Conservation (phyloP, 1,284 basidiomycete genomes). For the Takashimella koratensis region DNA sequence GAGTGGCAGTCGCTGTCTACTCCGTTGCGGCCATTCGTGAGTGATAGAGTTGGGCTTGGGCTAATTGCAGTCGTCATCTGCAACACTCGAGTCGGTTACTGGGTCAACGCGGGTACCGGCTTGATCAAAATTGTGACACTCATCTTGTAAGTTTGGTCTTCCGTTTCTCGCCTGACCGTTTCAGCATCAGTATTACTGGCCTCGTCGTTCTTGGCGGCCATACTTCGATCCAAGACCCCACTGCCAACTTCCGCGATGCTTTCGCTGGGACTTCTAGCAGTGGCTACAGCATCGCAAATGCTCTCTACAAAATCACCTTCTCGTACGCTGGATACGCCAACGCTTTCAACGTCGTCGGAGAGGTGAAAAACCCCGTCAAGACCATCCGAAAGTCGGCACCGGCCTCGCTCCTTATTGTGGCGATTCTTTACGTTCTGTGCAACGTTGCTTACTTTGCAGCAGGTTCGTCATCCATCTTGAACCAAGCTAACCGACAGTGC, state of each 20-base stretch:
- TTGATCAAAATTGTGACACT: slow-evolving; percentile 6
- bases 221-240: slow-evolving; percentile 51
- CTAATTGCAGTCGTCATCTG: too few species aligned
- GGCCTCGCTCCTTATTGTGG: slow-evolving; percentile 28
- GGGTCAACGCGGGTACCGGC: too few species aligned
- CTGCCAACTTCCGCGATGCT: slow-evolving; percentile 54
- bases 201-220: slow-evolving; percentile 54
- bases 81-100: too few species aligned
- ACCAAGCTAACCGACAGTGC: too few species aligned
- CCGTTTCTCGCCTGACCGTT: too few species aligned
- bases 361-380: slow-evolving; percentile 45
- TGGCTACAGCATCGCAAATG: slow-evolving; percentile 52
- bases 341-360: slow-evolving; percentile 53
- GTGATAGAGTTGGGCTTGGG: too few species aligned
- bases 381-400: slow-evolving; percentile 35
- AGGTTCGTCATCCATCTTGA: too few species aligned
- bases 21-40: neutral
- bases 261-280: slow-evolving; percentile 52
- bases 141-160: too few species aligned
- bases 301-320: slow-evolving; percentile 24
- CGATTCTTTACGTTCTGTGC: slow-evolving; percentile 33
- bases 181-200: slow-evolving; percentile 53
- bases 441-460: slow-evolving; percentile 50
- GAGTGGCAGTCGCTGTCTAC: slow-evolving; percentile 1
- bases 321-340: slow-evolving; percentile 50